Evolutionary conservation across 2,329 filamentous ascomycete genomes (phyloP).

Genomic region (Xylariomycetidae sp.): DNA sequence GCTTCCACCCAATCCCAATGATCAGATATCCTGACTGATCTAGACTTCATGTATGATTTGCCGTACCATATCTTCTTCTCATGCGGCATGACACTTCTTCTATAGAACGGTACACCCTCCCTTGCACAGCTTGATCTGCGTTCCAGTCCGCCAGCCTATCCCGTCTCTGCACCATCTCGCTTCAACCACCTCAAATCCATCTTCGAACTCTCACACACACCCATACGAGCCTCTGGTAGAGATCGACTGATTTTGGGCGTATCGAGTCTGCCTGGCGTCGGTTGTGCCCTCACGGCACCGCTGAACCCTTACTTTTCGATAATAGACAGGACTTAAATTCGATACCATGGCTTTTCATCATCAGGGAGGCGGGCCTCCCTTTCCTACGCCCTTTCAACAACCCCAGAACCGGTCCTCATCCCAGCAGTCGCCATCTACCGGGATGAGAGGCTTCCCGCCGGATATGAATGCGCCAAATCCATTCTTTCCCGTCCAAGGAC

Average conservation of each 20-base stretch:
- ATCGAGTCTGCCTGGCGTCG: no score
- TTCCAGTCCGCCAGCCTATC: constrained; percentile 7
- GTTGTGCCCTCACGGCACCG: no score
- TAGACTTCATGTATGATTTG: constrained; percentile 14
- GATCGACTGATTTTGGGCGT: no score
- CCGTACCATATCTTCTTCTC: constrained; percentile 13
- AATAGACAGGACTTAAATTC: no score
- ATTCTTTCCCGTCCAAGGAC: constrained; percentile 22
- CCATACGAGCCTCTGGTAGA: no score
- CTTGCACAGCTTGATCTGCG: constrained; percentile 11
- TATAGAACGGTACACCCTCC: constrained; percentile 14
- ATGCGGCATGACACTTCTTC: constrained; percentile 14
- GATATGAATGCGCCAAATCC: constrained; percentile 15
- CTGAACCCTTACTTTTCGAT: no score
- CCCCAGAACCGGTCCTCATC: constrained; percentile 17
- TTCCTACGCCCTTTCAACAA: constrained; percentile 19
- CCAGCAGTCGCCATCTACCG: constrained; percentile 18
- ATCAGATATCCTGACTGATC: constrained; percentile 12
- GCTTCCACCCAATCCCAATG: constrained; percentile 12
- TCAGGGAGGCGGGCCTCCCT: constrained; percentile 15
- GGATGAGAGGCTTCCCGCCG: constrained; percentile 13
- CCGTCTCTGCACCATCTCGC: no score
- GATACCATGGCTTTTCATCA: constrained; percentile 23
- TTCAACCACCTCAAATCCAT: no score
- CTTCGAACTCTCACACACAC: no score